These are phyloP conservation scores for Talaromyces marneffei DNA, from an alignment of 2,329 filamentous ascomycete genomes.

Conservation along the genomic window DNA sequence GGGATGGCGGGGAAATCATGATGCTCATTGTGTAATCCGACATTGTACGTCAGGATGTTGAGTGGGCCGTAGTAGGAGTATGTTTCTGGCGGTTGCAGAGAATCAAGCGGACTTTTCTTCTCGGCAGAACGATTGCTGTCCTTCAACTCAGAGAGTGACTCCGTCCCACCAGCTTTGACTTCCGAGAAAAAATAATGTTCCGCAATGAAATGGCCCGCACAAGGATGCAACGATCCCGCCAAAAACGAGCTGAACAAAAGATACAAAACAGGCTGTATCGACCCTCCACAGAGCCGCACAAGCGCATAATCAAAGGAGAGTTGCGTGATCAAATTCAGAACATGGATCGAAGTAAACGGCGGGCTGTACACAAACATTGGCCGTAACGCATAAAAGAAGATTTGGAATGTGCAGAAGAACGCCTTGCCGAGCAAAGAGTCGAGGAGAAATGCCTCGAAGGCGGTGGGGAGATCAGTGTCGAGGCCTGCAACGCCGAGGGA, in stretches of 20 bases:
- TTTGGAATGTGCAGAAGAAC: slow-evolving; percentile 99
- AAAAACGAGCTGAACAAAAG: slow-evolving; percentile 86
- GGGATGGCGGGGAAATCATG: slow-evolving; percentile 97
- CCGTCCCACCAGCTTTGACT: slow-evolving; percentile 32
- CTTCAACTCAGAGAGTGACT: slow-evolving; percentile 52
- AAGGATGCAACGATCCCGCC: slow-evolving; percentile 86
- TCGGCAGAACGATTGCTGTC: background rate
- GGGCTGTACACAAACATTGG: slow-evolving; percentile 92
- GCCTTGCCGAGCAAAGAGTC: slow-evolving; percentile 91
- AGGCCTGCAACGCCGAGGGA: slow-evolving; percentile 93
- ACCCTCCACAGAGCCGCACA: slow-evolving; percentile 48
- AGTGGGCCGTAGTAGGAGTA: slow-evolving; percentile 94
- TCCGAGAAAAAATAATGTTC: slow-evolving; percentile 76
- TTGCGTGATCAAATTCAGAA: slow-evolving; percentile 73
- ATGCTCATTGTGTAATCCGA: slow-evolving; percentile 96
- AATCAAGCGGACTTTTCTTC: slow-evolving; percentile 45
- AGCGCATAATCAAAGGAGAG: slow-evolving; percentile 69
- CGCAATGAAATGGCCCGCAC: slow-evolving; percentile 95
- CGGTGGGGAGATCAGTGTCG: slow-evolving; percentile 91
- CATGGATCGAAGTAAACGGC: slow-evolving; percentile 78
- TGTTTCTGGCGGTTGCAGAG: slow-evolving; percentile 75
- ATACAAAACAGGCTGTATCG: slow-evolving; percentile 65
- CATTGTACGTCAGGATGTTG: slow-evolving; percentile 93
- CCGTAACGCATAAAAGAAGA: slow-evolving; percentile 94
- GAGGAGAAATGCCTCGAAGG: slow-evolving; percentile 83